These are phyloP conservation scores for Akebia trifoliata DNA, from an alignment of 164 flowering plant genomes.

Conservation along the genomic window DNA sequence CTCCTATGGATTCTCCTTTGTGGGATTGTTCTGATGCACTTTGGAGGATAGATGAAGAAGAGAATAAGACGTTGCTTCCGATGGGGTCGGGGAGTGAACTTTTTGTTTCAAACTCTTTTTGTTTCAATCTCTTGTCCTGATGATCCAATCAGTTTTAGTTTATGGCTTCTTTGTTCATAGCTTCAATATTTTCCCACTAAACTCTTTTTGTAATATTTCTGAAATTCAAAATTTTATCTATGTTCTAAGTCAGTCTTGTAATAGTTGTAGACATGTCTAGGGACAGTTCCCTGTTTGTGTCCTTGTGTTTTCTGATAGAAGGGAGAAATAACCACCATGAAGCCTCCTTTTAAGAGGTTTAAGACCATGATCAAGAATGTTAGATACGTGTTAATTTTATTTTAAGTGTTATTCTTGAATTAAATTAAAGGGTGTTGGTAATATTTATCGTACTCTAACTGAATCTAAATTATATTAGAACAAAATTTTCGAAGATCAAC, in stretches of 20 bases:
- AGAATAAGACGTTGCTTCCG: conserved; percentile 37
- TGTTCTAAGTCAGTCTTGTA: background rate
- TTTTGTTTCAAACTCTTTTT: conserved; percentile 26
- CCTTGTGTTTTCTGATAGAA: background rate
- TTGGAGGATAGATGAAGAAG: conserved; percentile 65
- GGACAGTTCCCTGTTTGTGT: background rate
- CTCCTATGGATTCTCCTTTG: conserved; percentile 50
- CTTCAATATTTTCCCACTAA: conserved; percentile 11
- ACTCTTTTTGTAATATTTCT: conserved; percentile 1
- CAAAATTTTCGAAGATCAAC: no score
- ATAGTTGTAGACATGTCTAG: conserved; percentile 4
- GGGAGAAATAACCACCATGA: background rate
- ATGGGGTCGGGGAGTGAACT: conserved; percentile 19
- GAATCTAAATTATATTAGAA: no score
- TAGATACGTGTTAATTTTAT: conserved; percentile 1
- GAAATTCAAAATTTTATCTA: no score
- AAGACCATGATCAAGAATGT: conserved; percentile 11
- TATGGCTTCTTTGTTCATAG: conserved; percentile 25
- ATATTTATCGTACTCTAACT: no score
- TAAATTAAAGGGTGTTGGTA: no score
- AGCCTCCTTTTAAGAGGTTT: background rate
- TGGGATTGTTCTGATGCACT: conserved; percentile 63
- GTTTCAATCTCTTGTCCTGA: conserved; percentile 25
- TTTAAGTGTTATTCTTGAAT: background rate
- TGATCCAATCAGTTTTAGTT: conserved; percentile 10